Evolutionary conservation across 257 asterid genomes (phyloP).

Genomic region (Oldenlandia corymbosa): DNA sequence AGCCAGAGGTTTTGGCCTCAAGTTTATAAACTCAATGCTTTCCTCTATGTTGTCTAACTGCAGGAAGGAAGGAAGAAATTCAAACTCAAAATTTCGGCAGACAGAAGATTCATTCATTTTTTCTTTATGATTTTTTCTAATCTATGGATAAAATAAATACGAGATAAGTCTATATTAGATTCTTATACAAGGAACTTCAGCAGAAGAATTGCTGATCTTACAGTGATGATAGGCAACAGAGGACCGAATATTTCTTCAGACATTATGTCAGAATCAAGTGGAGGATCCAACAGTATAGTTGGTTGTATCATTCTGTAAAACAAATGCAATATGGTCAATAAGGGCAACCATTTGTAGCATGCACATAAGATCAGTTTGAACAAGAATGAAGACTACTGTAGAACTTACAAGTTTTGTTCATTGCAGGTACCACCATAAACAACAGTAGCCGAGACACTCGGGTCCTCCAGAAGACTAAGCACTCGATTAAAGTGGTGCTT

Average conservation of each 20-base stretch:
- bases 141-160: no score
- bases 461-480: conserved; percentile 59
- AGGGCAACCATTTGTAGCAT: not conserved
- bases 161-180: no score
- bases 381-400: conserved; percentile 3
- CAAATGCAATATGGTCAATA: not conserved
- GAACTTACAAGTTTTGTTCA: conserved; percentile 54
- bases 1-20: conserved; percentile 68
- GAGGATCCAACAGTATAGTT: conserved; percentile 85
- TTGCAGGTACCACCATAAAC: conserved; percentile 80
- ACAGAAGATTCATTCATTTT: no score
- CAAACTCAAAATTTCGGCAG: not conserved
- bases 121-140: no score
- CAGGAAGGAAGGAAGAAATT: conserved; percentile 6
- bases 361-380: not conserved
- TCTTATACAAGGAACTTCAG: not conserved
- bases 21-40: conserved; percentile 67
- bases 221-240: conserved; percentile 86
- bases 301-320: conserved; percentile 77
- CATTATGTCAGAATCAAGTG: conserved; percentile 75
- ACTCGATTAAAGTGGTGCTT: conserved; percentile 66
- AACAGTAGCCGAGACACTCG: conserved; percentile 53
- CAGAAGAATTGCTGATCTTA: conserved; percentile 25
- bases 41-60: conserved; percentile 79
- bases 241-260: conserved; percentile 92